Evolutionary conservation across 257 asterid species (phyloP), one percentile per base, ranked within the genome.

Genomic region (Nemophila menziesii): DNA sequence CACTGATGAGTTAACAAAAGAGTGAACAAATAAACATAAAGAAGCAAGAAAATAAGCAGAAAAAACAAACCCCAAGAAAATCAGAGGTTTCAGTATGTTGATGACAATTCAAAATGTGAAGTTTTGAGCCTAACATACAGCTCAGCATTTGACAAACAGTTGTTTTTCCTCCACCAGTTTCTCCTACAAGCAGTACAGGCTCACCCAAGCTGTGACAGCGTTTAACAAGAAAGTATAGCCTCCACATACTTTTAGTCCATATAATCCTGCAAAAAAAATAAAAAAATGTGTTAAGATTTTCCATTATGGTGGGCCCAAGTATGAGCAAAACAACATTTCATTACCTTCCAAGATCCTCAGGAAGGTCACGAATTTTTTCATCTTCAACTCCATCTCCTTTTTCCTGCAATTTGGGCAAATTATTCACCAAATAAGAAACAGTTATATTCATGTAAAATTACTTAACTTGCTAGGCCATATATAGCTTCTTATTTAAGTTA

Each of bases 101-200:
- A 52, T 89, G 98, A 74, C 98, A 89, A 63, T 89, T 89, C 78
- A 89, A 64, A 44, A 80, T 66, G 57, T 81, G 93, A 48, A 89
- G 66, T 46, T 72, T 78, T 63, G 87, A 78, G 38, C 64, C 68
- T 76, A 74, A 42, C 58, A 68, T 55, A 58, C 40, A 54, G 64
- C 98, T 89, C 42, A 89, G 94, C 82, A 89, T 64, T 68, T 89
- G 98, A 34, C 96, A 81, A 33, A 84, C 83, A 18, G 94, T 84
- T 26, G 98, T 89, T 68, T 89, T 89, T 56, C 98, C 98, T 51
- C 98, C 96, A 47, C 98, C 98, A 37, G 98, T 89, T 74, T 89
- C 98, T 50, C 98, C 98, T 43, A 89, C 85, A 59, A 89, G 94
- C 66, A 89, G 98, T 34, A 89, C 98, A 57, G 98, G 98, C 59